These are phyloP conservation scores for Suillus cothurnatus DNA, from an alignment of 768 basidiomycete genomes.

Conservation along the genomic window DNA sequence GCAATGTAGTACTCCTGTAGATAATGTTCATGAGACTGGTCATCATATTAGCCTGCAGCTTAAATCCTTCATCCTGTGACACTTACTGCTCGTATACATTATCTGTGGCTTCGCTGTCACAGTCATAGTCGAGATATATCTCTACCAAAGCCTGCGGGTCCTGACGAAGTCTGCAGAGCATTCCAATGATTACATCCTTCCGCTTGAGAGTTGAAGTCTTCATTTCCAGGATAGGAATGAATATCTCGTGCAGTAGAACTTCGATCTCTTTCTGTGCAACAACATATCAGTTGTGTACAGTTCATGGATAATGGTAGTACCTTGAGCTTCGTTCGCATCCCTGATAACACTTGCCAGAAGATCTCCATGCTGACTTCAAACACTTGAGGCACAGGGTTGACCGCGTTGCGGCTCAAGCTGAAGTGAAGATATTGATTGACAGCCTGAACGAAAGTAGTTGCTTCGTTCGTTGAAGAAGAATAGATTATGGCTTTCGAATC, in stretches of 20 bases:
- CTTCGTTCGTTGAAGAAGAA: slow-evolving; percentile 88
- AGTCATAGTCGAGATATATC: slow-evolving; percentile 98
- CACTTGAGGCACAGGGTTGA: slow-evolving; percentile 93
- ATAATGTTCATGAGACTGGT: slow-evolving; percentile 90
- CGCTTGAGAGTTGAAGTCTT: slow-evolving; percentile 93
- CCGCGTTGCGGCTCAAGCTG: slow-evolving; percentile 90
- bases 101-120: slow-evolving; percentile 90
- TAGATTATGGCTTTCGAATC: slow-evolving; percentile 90
- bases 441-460: slow-evolving; percentile 88
- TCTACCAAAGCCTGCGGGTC: slow-evolving; percentile 98
- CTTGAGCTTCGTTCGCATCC: slow-evolving; percentile 95
- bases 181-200: slow-evolving; percentile 88
- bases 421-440: slow-evolving; percentile 96
- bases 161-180: slow-evolving; percentile 86
- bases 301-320: slow-evolving; percentile 38
- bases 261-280: slow-evolving; percentile 94
- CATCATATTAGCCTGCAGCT: slow-evolving; percentile 12
- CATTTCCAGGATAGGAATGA: slow-evolving; percentile 98
- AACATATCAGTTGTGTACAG: slow-evolving; percentile 14
- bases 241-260: slow-evolving; percentile 97
- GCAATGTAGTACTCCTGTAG: slow-evolving; percentile 81
- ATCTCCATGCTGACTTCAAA: slow-evolving; percentile 99
- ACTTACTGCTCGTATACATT: slow-evolving; percentile 96
- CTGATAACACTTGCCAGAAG: slow-evolving; percentile 94
- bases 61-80: background rate